These are phyloP conservation scores for Naganishia kalamii DNA, from an alignment of 768 basidiomycete species.

Conservation along the genomic window DNA sequence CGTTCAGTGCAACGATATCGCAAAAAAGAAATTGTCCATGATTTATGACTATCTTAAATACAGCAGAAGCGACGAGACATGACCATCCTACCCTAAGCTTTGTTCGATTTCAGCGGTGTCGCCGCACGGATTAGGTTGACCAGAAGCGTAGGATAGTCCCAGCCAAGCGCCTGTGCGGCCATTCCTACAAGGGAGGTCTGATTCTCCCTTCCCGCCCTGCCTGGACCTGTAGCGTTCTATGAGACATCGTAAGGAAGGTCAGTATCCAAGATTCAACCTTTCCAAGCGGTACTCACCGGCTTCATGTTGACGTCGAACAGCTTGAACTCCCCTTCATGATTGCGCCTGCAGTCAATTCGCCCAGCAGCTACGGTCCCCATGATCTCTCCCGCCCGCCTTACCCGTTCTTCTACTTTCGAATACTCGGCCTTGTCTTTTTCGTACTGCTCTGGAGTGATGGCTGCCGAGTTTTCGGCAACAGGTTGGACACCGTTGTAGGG, in stretches of 20 bases:
- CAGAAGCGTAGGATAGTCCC: slow-evolving; percentile 34
- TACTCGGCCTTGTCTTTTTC: slow-evolving; percentile 26
- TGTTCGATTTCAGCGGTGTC: not conserved
- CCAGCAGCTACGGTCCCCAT: slow-evolving; percentile 25
- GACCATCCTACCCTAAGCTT: not conserved
- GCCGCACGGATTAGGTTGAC: slow-evolving; percentile 27
- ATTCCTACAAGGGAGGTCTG: slow-evolving; percentile 37
- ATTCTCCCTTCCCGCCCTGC: slow-evolving; percentile 36
- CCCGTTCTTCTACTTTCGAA: slow-evolving; percentile 21
- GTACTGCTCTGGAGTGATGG: slow-evolving; percentile 25
- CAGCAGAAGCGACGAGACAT: too few species aligned
- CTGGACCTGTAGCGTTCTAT: slow-evolving; percentile 41
- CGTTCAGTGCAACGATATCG: not conserved
- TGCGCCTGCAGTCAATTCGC: slow-evolving; percentile 33
- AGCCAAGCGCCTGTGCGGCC: slow-evolving; percentile 37
- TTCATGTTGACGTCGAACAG: slow-evolving; percentile 43
- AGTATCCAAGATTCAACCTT: not conserved
- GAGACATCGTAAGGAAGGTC: not conserved
- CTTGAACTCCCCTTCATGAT: slow-evolving; percentile 24
- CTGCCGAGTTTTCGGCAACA: slow-evolving; percentile 36
- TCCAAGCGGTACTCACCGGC: slow-evolving; percentile 31
- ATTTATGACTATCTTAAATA: too few species aligned
- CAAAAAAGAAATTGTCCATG: not conserved
- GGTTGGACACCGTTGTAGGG: slow-evolving; percentile 40
- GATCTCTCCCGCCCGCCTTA: slow-evolving; percentile 28